Base-by-base conservation (phyloP, 169 alveolate species). In the Plasmodium knowlesi region DNA sequence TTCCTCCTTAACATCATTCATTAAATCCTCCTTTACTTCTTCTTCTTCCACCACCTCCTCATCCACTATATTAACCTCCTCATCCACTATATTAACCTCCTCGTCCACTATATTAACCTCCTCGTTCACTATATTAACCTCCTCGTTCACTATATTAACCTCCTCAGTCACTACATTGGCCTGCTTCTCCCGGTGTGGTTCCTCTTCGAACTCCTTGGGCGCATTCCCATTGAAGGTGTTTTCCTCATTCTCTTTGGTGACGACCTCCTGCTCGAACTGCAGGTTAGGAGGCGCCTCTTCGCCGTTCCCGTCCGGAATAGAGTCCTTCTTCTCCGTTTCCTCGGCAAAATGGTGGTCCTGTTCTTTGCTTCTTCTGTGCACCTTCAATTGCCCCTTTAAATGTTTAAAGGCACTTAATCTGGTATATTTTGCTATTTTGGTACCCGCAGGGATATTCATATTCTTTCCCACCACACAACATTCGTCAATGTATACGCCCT, bases 381-480 rank as follows among this genome's bases (percentile, higher is more conserved):
- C 30, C 16, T 57, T 79, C 41, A 67, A 28, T 14, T 89, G 70
- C 9, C 50, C 83, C 78, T 79, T 89, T 16, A 79, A 4, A 30
- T 89, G 72, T 37, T 89, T 78, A 37, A 79, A 89, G 12, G 37
- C 82, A 39, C 94, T 89, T 25, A 89, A 30, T 34, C 94, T 32
- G 43, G 89, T 89, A 54, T 89, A 73, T 30, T 79, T 79, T 0
- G 34, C 28, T 22, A 89, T 79, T 61, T 80, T 32, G 9, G 53
- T 12, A 4, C 25, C 73, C 10, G 50, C 19, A 1, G 94, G 94
- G 30, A 89, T 89, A 50, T 89, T 78, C 67, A 79, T 89, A 79
- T 89, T 39, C 70, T 28, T 89, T 22, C 94, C 94, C 50, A 89
- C 34, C 14, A 89, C 82, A 54, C 94, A 89, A 16, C 94, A 79